phyloP scores from a whole-genome alignment of 257 asterid genomes.

The Solanum neorickii region DNA sequence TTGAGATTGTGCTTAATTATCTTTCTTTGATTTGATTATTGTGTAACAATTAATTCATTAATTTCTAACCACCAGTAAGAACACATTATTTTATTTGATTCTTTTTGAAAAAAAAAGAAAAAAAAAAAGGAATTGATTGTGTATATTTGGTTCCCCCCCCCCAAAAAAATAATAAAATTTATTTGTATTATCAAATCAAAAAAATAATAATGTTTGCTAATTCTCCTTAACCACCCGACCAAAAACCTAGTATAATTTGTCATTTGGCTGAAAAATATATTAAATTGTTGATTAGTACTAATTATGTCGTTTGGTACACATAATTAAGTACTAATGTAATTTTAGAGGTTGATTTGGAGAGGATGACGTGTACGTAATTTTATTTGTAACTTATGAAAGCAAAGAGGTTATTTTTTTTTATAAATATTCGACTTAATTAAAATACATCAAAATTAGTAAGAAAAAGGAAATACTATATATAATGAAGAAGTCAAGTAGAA shows the following conservation, averaged over 20 bases:
- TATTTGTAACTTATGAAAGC: too few relatives aligned
- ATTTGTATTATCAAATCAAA: neutral
- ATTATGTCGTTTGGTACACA: neutral
- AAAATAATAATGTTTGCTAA: neutral
- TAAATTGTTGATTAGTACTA: neutral
- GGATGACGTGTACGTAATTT: too few relatives aligned
- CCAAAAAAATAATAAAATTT: too few relatives aligned
- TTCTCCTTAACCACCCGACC: neutral
- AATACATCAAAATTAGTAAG: neutral
- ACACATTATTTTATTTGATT: too few relatives aligned
- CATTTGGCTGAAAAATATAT: neutral
- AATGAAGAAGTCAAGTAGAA: neutral
- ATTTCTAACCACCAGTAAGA: neutral
- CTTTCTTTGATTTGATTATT: neutral
- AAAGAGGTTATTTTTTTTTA: too few relatives aligned
- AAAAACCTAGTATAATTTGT: neutral
- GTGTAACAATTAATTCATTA: neutral
- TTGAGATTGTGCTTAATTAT: neutral
- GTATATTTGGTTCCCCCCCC: neutral
- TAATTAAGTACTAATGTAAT: too few relatives aligned
- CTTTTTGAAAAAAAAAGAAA: neutral
- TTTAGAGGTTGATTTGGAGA: neutral
- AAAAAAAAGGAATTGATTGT: neutral
- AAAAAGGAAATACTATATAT: too few relatives aligned
- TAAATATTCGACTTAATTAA: too few relatives aligned